These are phyloP conservation scores for Papilionanthe hybrid DNA, from an alignment of 116 monocot species.

Conservation along the genomic window DNA sequence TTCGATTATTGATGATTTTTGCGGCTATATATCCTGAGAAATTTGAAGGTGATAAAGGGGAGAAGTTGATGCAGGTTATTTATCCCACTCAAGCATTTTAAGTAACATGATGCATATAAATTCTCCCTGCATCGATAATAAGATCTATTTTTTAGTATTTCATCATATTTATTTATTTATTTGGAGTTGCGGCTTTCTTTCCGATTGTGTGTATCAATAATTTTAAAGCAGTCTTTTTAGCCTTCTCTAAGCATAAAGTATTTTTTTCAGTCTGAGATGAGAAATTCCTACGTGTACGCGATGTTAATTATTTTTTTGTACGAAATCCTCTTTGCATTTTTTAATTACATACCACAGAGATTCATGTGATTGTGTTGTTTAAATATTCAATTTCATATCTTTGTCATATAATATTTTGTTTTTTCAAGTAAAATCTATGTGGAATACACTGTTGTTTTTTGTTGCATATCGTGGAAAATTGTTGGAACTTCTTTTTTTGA, in stretches of 20 bases:
- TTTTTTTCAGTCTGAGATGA: conserved; percentile 2
- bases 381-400: too few species aligned
- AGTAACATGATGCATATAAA: neutral
- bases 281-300: neutral
- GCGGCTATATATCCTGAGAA: conserved; percentile 27
- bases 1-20: conserved; percentile 32
- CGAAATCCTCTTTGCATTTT: neutral
- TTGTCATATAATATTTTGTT: too few species aligned
- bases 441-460: too few species aligned
- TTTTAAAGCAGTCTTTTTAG: neutral
- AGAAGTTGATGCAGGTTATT: conserved; percentile 29
- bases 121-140: neutral
- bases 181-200: neutral
- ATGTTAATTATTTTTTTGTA: neutral
- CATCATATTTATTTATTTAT: neutral
- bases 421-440: too few species aligned
- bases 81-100: neutral
- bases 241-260: neutral
- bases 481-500: too few species aligned
- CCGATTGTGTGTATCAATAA: neutral
- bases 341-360: too few species aligned
- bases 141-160: neutral
- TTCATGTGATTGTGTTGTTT: too few species aligned
- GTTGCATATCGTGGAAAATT: too few species aligned
- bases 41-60: conserved; percentile 31